phyloP scores from a whole-genome alignment of 345 rosid genomes.

The Balakata baccata region DNA sequence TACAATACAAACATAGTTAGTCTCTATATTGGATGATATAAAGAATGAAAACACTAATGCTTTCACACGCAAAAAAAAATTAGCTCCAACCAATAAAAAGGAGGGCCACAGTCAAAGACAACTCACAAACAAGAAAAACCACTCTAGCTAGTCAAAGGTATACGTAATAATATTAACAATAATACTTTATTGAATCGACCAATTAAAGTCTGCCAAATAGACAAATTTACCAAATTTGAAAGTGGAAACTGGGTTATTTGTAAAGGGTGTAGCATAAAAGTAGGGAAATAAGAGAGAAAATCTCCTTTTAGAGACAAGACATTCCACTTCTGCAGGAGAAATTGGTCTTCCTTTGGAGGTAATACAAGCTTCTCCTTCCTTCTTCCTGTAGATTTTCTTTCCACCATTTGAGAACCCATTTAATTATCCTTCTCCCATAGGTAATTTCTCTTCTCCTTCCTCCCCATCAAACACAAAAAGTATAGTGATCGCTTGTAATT shows the following conservation, averaged over 20 bases:
- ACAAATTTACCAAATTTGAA: neutral
- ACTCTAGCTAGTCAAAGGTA: too few species aligned
- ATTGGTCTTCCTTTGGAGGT: constrained; percentile 1
- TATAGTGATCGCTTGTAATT: neutral
- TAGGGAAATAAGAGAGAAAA: neutral
- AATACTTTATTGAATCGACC: too few species aligned
- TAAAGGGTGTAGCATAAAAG: constrained; percentile 13
- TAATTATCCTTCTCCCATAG: constrained; percentile 19
- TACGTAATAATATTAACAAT: too few species aligned
- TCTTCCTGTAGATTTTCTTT: constrained; percentile 11
- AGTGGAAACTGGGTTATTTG: neutral
- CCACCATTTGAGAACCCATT: constrained; percentile 25
- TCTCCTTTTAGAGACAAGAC: neutral
- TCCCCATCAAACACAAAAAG: neutral
- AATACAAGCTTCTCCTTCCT: constrained; percentile 6
- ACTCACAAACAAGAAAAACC: too few species aligned
- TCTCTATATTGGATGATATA: too few species aligned
- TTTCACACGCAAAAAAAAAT: too few species aligned
- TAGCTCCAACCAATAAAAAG: too few species aligned
- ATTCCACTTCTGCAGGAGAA: constrained; percentile 24
- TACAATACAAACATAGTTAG: too few species aligned
- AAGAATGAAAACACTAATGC: too few species aligned
- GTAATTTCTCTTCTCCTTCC: constrained; percentile 14
- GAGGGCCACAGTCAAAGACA: too few species aligned
- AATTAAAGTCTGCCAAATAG: neutral